Base-by-base conservation (phyloP, 2,329 filamentous ascomycete species). In the Ceratocystis huliohia region DNA sequence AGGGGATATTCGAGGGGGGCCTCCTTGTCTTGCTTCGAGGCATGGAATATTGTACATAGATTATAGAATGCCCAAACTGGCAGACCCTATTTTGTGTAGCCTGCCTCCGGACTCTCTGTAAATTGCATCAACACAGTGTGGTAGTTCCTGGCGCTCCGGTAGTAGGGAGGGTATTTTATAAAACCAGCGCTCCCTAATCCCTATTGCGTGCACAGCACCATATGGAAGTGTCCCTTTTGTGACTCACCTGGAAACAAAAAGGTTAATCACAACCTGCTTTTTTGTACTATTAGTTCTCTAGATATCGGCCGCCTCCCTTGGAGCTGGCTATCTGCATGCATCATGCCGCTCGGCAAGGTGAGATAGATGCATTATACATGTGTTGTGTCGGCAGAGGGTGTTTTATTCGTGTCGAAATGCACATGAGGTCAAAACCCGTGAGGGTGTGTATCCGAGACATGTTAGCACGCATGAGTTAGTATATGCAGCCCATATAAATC, bases 11-110 rank as follows among this genome's bases (percentile, higher is more conserved):
- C 28, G 33, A 59, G 10, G 37, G 8, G n/a, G 20, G 28, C 5
- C 56, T 15, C 8, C 15, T 33, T 59, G 56, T 59, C 56, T 37
- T 59, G 25, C 28, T 59, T 59, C 56, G 56, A 59, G 53, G 53
- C 53, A 57, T 33, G 13, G 53, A 57, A 57, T 57, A 41, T 15
- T 15, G 10, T 41, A 17, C 13, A 33, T 57, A 30, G 28, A 57
- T n/a, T 13, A 28, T 7, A 41, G 37, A 41, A 13, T 13, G 13
- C 37, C 37, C 15, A 1, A 13, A 41, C 37, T 10, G 37, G 13
- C 13, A 41, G 37, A 5, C 37, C 37, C 37, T 41, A 1, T 41
- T 41, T 41, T 15, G 37, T 41, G 37, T 41, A 41, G 37, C 37
- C 13, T 41, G 37, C 10, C 37, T 41, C 37, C 13, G 13, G 37